Percentiles rank a stretch among this genome's conserved stretches.
Evolutionary conservation across 495 filamentous ascomycete genomes (phyloP).

Genomic region (Annulohypoxylon bovei): DNA sequence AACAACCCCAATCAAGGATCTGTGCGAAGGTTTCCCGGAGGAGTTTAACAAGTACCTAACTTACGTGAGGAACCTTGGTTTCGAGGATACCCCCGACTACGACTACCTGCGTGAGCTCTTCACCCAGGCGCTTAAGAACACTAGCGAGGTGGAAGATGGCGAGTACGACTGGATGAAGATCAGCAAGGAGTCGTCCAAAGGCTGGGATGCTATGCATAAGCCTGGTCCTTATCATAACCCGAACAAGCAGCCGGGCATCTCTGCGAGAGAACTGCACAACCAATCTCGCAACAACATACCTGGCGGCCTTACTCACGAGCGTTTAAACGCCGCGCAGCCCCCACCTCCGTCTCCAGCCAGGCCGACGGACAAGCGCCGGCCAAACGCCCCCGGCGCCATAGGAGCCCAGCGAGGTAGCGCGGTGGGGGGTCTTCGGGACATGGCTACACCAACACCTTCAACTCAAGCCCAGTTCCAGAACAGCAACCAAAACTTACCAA

Average conservation of each 20-base stretch:
- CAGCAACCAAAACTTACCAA: conserved; percentile 84
- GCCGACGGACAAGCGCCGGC: conserved; percentile 82
- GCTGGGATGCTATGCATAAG: conserved; percentile 93
- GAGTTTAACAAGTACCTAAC: conserved; percentile 98
- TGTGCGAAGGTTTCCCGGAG: conserved; percentile 96
- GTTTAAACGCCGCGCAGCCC: conserved; percentile 97
- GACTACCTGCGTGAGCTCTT: conserved; percentile 97
- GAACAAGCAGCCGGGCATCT: conserved; percentile 76
- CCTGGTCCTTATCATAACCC: conserved; percentile 80
- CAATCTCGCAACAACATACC: conserved; percentile 66
- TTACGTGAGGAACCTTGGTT: conserved; percentile 97
- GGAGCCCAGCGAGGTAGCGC: conserved; percentile 76
- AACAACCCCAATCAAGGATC: conserved; percentile 94
- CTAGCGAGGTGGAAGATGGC: conserved; percentile 94
- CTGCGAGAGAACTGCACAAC: conserved; percentile 79
- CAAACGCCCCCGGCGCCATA: conserved; percentile 77
- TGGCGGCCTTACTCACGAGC: conserved; percentile 78
- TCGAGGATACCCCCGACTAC: conserved; percentile 98
- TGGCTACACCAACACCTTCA: conserved; percentile 80
- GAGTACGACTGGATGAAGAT: conserved; percentile 99
- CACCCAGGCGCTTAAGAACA: conserved; percentile 94
- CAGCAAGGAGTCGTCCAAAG: conserved; percentile 80
- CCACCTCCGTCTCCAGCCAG: conserved; percentile 88
- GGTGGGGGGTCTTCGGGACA: conserved; percentile 73
- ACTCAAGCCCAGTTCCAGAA: conserved; percentile 92